A percentile compares a stretch with the other conserved stretches of the same genome.
These are phyloP conservation scores for Kurtzmaniella quercitrusa DNA, from an alignment of 1,139 yeast species.

Conservation along the genomic window DNA sequence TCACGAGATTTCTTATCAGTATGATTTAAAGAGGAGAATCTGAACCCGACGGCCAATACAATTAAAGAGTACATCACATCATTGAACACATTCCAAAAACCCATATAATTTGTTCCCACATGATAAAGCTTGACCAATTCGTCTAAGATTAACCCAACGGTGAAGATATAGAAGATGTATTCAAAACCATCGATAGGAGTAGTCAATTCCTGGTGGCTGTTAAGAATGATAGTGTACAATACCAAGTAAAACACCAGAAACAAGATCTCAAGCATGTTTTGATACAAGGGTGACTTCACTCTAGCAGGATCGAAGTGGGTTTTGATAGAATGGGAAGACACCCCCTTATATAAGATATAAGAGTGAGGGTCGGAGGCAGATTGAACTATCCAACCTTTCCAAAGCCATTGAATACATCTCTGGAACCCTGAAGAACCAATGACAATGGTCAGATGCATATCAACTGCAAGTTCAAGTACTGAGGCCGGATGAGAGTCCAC, in stretches of 20 bases:
- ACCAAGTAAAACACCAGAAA: conserved; percentile 63
- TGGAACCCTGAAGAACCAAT: conserved; percentile 81
- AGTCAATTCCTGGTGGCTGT: conserved; percentile 35
- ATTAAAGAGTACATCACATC: conserved; percentile 62
- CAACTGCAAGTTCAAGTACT: conserved; percentile 82
- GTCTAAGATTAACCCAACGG: conserved; percentile 62
- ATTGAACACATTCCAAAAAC: conserved; percentile 80
- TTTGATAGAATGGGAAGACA: conserved; percentile 49
- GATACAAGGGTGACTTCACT: conserved; percentile 80
- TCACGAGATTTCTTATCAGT: conserved; percentile 26
- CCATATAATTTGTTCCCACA: conserved; percentile 67
- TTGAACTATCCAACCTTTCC: conserved; percentile 93
- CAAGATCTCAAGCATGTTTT: conserved; percentile 64
- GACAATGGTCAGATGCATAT: conserved; percentile 73
- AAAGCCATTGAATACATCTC: conserved; percentile 81
- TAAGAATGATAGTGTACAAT: conserved; percentile 63
- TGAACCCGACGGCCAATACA: conserved; percentile 47
- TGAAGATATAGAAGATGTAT: conserved; percentile 56
- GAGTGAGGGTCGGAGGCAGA: conserved; percentile 65
- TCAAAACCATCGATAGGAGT: conserved; percentile 44
- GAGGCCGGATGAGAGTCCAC: conserved; percentile 58
- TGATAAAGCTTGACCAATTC: conserved; percentile 70
- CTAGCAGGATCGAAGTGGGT: conserved; percentile 82
- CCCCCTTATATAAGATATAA: conserved; percentile 61
- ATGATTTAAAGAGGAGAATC: conserved; percentile 47